Conservation (phyloP, 202 grass and related monocot genomes). For the Digitaria exilis region DNA sequence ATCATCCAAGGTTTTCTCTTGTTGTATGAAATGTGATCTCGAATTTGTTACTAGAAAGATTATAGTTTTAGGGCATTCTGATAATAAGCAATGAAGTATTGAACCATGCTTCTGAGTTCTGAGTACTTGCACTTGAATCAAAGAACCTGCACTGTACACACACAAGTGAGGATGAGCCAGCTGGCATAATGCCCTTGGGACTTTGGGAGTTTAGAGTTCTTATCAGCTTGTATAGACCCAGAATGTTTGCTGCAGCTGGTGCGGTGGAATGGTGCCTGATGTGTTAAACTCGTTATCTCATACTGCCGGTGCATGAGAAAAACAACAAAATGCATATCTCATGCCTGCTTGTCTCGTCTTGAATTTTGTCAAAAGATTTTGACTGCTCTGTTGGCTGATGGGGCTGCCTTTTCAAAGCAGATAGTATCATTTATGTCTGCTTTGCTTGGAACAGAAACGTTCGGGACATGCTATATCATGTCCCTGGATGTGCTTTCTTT, state of each 20-base stretch:
- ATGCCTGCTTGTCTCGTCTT: neutral
- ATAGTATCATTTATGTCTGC: neutral
- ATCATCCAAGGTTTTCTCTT: neutral
- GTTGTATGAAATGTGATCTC: constrained; percentile 48
- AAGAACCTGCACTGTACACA: neutral
- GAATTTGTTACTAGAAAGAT: neutral
- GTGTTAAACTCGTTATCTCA: neutral
- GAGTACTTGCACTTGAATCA: too few relatives aligned
- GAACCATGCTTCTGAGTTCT: neutral
- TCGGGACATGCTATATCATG: neutral
- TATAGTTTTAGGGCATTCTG: constrained; percentile 11
- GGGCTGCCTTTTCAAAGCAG: neutral
- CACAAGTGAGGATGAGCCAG: neutral
- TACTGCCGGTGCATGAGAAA: neutral
- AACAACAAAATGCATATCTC: neutral
- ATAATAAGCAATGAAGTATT: constrained; percentile 5
- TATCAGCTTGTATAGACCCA: neutral
- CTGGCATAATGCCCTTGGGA: neutral
- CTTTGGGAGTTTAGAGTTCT: too few relatives aligned
- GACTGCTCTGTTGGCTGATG: constrained; percentile 4
- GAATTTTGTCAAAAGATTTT: neutral
- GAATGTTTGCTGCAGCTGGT: neutral
- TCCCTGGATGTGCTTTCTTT: too few relatives aligned
- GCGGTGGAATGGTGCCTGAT: too few relatives aligned
- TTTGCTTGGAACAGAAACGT: neutral